A percentile compares a stretch with the other conserved stretches of the same genome.
Evolutionary conservation across 495 filamentous ascomycete genomes (phyloP).

Genomic region (Lophium mytilinum): DNA sequence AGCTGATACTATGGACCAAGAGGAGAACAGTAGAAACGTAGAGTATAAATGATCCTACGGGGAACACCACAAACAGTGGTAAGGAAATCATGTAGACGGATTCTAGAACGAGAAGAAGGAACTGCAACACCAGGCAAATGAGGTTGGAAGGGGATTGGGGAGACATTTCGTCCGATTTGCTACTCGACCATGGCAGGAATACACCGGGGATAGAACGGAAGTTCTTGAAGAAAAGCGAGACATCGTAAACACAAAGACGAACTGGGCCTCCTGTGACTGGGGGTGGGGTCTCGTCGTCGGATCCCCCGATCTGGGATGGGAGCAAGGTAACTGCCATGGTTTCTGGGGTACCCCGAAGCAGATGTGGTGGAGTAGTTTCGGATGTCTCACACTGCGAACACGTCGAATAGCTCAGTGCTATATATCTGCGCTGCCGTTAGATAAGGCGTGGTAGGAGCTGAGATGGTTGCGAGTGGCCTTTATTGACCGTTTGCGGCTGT

Average conservation of each 20-base stretch:
- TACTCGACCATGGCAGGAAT: slow-evolving; percentile 5
- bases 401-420: too few species aligned
- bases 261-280: slow-evolving; percentile 17
- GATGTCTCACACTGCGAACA: too few species aligned
- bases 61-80: slow-evolving; percentile 10
- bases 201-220: slow-evolving; percentile 10
- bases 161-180: slow-evolving; percentile 16
- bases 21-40: slow-evolving; percentile 15
- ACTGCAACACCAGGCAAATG: slow-evolving; percentile 14
- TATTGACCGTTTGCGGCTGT: too few species aligned
- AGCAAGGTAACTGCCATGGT: slow-evolving; percentile 1
- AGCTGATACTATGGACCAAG: slow-evolving; percentile 8
- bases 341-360: too few species aligned
- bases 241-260: slow-evolving; percentile 12
- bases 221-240: slow-evolving; percentile 2
- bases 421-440: too few species aligned
- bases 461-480: too few species aligned
- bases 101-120: slow-evolving; percentile 20
- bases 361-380: too few species aligned
- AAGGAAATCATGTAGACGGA: slow-evolving; percentile 14
- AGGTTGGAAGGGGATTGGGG: slow-evolving; percentile 14
- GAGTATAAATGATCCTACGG: slow-evolving; percentile 5
- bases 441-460: too few species aligned
- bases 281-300: not conserved
- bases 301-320: slow-evolving; percentile 10